These are phyloP conservation scores for Ogataea sp. DNA, from an alignment of 805 yeast genomes.

Conservation along the genomic window DNA sequence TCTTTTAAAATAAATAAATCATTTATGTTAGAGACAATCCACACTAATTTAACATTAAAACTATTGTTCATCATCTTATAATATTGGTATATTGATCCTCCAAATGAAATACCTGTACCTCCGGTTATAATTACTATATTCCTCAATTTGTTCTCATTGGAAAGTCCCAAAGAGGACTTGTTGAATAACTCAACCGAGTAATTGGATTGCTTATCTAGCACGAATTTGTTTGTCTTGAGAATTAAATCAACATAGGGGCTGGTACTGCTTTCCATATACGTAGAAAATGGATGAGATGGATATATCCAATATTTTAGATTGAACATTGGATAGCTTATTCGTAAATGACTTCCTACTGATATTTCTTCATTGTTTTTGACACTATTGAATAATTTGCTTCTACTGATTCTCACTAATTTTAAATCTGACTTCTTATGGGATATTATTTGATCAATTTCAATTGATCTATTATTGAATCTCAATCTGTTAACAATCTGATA, in stretches of 20 bases:
- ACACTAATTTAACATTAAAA: constrained; percentile 34
- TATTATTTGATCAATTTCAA: too few relatives aligned
- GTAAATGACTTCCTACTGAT: constrained; percentile 50
- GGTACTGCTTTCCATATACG: too few relatives aligned
- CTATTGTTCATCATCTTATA: too few relatives aligned
- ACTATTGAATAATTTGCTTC: constrained; percentile 8
- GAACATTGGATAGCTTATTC: constrained; percentile 33
- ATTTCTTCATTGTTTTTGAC: too few relatives aligned
- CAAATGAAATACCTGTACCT: constrained; percentile 67
- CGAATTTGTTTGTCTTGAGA: constrained; percentile 33
- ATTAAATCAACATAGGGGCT: constrained; percentile 43
- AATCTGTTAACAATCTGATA: constrained; percentile 30
- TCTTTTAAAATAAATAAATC: constrained; percentile 42
- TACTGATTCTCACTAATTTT: constrained; percentile 14
- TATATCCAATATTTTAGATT: constrained; percentile 37
- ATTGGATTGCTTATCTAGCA: constrained; percentile 20
- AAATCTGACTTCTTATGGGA: constrained; percentile 15
- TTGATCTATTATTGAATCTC: too few relatives aligned
- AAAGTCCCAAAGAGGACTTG: constrained; percentile 35
- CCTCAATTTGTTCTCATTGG: too few relatives aligned
- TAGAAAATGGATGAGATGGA: constrained; percentile 67
- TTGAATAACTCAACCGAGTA: constrained; percentile 34
- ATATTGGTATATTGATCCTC: constrained; percentile 42
- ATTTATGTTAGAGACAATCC: constrained; percentile 42
- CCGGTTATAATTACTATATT: constrained; percentile 53